These are phyloP conservation scores for Beta macrorhiza DNA, from an alignment of 179 eudicot genomes.

Conservation along the genomic window DNA sequence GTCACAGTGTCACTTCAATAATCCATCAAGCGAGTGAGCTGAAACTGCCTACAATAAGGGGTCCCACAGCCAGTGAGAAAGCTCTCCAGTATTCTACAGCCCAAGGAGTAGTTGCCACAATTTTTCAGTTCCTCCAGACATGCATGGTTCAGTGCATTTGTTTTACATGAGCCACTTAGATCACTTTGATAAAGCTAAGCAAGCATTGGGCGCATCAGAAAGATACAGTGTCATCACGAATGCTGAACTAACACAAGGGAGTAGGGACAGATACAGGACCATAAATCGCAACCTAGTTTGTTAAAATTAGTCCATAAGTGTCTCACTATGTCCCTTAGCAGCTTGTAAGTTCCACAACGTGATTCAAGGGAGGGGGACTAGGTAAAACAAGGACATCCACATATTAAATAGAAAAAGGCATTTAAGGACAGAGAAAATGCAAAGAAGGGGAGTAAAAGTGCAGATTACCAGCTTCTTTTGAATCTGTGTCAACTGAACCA, in stretches of 20 bases:
- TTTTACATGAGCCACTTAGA: background rate
- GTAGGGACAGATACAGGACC: background rate
- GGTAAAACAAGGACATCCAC: background rate
- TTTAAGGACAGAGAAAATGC: background rate
- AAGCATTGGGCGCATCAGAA: background rate
- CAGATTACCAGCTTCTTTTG: constrained; percentile 54
- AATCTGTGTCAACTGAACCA: constrained; percentile 43
- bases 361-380: background rate
- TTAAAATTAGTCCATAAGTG: background rate
- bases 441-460: background rate
- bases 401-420: background rate
- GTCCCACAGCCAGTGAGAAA: background rate
- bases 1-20: background rate
- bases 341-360: background rate
- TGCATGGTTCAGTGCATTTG: background rate
- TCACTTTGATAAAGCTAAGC: background rate
- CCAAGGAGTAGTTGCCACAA: too few relatives aligned
- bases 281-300: background rate
- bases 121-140: background rate
- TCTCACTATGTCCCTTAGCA: background rate
- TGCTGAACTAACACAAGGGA: background rate
- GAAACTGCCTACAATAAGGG: background rate
- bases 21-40: background rate
- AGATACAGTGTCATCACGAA: background rate
- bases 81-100: background rate